phyloP scores from a whole-genome alignment of 805 yeast species.

The Wickerhamiella occidentalis region DNA sequence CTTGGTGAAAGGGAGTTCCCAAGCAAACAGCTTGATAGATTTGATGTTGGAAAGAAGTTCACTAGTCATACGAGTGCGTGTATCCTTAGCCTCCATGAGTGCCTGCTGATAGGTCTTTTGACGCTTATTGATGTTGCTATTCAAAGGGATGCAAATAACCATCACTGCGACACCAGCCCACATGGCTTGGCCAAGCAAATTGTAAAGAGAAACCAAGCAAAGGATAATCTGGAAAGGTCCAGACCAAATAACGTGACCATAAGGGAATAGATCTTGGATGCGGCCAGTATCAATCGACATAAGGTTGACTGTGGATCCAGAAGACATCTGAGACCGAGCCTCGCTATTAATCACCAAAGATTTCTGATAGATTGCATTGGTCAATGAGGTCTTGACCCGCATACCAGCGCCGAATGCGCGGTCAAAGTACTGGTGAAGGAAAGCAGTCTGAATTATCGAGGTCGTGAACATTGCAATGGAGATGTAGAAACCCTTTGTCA shows the following conservation, averaged over 20 bases:
- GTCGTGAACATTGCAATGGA: constrained; percentile 52
- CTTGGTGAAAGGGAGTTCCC: constrained; percentile 80
- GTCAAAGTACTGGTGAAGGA: constrained; percentile 56
- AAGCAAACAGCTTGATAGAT: constrained; percentile 83
- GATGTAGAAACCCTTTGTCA: constrained; percentile 49
- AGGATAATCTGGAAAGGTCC: constrained; percentile 80
- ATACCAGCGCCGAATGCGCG: constrained; percentile 44
- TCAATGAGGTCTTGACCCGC: constrained; percentile 46
- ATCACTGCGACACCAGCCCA: constrained; percentile 82
- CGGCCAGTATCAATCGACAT: constrained; percentile 92
- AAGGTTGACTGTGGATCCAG: constrained; percentile 88
- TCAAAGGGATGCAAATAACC: constrained; percentile 66
- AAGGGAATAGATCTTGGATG: constrained; percentile 68
- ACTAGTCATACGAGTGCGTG: constrained; percentile 73
- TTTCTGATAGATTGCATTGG: constrained; percentile 58
- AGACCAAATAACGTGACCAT: constrained; percentile 74
- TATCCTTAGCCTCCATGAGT: constrained; percentile 84
- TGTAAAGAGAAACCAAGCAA: constrained; percentile 62
- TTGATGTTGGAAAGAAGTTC: constrained; percentile 83
- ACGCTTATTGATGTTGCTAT: constrained; percentile 51
- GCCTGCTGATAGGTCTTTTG: constrained; percentile 55
- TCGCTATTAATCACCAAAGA: constrained; percentile 56
- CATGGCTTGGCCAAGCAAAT: constrained; percentile 75
- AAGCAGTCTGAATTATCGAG: constrained; percentile 46
- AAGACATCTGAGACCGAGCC: constrained; percentile 50